Base-by-base conservation (phyloP, 148 eudicot species). In the Bassia scoparia region DNA sequence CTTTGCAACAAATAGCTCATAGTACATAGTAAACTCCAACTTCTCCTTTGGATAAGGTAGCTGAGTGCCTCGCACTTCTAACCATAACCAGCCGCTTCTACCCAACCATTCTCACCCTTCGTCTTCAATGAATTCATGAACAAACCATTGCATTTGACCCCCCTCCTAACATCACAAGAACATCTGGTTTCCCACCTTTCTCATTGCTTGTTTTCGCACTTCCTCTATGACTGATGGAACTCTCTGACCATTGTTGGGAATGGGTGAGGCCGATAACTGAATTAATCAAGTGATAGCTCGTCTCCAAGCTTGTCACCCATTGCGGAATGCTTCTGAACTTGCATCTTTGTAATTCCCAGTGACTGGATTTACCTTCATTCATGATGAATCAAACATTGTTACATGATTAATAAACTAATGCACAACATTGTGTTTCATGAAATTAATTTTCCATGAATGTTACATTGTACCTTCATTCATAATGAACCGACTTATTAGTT, bases 141-240 rank as follows among this genome's bases (percentile, higher is more conserved):
- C 58, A 92, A 63, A 0, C 96, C 96, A 92, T 76, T 12, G 96
- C 98, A 83, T 92, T 92, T 2, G 98, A 92, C 8, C 98, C 98
- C 24, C 91, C 87, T 69, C 98, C 98, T 21, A 92, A 78, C 96
- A 88, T 13, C 44, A 92, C 83, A 29, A 88, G 71, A 20, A 86
- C 86, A 74, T 90, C 89, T 16, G 98, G 98, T 72, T 87, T 88
- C 33, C 96, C 90, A 46, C 91, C 91, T 87, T 87, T 68, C 87
- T 87, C 83, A 80, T 81, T 20, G 91, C 91, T 68, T 92, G 96
- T 68, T 75, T 89, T 76, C 96, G 87, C 26, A 88, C 88, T 81
- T 92, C 98, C 67, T 90, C 98, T 23, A 92, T 90, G 43, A 90
- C 83, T 0, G 93, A 86, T 66, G 98, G 75, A 92, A 92, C 37